Evolutionary conservation across 1,284 basidiomycete species (phyloP).

Genomic region (Spongispora temasekensis): DNA sequence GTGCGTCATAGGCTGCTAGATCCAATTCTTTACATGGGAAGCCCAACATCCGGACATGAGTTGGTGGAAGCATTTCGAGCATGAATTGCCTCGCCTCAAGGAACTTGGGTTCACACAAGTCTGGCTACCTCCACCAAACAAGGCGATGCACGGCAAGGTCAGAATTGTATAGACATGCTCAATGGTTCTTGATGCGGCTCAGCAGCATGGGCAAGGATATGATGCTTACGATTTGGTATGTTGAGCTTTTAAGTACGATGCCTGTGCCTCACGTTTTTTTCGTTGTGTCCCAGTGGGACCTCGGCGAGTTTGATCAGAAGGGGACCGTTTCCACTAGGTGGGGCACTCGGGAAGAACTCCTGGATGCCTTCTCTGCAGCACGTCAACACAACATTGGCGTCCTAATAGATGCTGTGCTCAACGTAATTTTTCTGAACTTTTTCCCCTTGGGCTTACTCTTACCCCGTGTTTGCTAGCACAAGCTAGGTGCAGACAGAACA

Average conservation of each 20-base stretch:
- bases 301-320: conserved; percentile 93
- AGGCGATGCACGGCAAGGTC: conserved; percentile 61
- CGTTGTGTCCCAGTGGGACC: conserved; percentile 64
- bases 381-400: conserved; percentile 61
- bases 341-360: conserved; percentile 85
- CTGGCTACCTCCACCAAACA: conserved; percentile 80
- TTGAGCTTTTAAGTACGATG: not conserved
- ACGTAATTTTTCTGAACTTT: conserved; percentile 46
- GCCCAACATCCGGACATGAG: conserved; percentile 55
- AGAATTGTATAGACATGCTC: conserved; percentile 2
- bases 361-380: conserved; percentile 64
- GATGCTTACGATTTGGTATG: conserved; percentile 79
- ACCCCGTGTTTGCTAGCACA: conserved; percentile 52
- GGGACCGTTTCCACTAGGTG: conserved; percentile 83
- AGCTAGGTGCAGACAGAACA: conserved; percentile 78
- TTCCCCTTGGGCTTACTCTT: conserved; percentile 8
- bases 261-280: not conserved
- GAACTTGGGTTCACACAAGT: conserved; percentile 83
- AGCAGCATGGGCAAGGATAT: conserved; percentile 69
- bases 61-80: conserved; percentile 85
- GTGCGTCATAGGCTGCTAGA: conserved; percentile 38
- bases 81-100: conserved; percentile 68
- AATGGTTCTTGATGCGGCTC: conserved; percentile 7
- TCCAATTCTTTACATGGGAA: conserved; percentile 88
- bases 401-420: conserved; percentile 76